Evolutionary conservation across 2,329 filamentous ascomycete species (phyloP).

Genomic region (Orbilia ellipsospora): DNA sequence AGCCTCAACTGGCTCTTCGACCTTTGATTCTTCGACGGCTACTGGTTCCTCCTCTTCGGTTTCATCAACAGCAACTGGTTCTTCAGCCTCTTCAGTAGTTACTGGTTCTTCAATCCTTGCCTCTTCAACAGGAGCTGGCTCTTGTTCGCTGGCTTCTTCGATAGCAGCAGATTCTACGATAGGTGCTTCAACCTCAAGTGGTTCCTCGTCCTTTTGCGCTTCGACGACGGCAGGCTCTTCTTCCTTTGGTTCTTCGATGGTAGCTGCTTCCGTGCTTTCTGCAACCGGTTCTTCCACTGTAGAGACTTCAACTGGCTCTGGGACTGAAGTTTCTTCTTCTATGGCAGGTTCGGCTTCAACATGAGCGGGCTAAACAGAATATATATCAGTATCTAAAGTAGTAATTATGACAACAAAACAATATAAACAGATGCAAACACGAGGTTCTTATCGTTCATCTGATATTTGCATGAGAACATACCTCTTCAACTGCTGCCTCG

Average conservation of each 20-base stretch:
- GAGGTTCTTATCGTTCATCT: not conserved
- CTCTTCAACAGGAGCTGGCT: constrained; percentile 16
- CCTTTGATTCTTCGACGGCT: not conserved
- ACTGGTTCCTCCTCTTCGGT: constrained; percentile 7
- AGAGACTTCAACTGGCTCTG: constrained; percentile 16
- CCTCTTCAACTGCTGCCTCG: constrained; percentile 19
- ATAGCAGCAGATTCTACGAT: constrained; percentile 17
- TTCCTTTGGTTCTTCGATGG: constrained; percentile 7
- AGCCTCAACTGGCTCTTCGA: constrained; percentile 1
- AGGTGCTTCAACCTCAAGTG: not conserved
- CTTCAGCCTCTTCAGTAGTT: not conserved
- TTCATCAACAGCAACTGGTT: not conserved
- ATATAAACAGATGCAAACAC: no score
- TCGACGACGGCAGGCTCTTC: constrained; percentile 17
- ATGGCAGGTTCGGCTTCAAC: constrained; percentile 20
- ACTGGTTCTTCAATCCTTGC: constrained; percentile 19
- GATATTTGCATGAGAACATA: constrained; percentile 6
- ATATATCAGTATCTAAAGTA: not conserved
- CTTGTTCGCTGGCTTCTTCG: not conserved
- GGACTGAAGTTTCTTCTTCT: constrained; percentile 4
- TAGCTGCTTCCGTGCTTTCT: not conserved
- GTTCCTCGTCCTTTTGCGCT: not conserved
- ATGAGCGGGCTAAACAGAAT: constrained; percentile 9
- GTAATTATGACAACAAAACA: not conserved
- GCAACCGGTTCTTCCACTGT: not conserved